phyloP scores from a whole-genome alignment of 305 asterid genomes.

The Petunia hybrid region DNA sequence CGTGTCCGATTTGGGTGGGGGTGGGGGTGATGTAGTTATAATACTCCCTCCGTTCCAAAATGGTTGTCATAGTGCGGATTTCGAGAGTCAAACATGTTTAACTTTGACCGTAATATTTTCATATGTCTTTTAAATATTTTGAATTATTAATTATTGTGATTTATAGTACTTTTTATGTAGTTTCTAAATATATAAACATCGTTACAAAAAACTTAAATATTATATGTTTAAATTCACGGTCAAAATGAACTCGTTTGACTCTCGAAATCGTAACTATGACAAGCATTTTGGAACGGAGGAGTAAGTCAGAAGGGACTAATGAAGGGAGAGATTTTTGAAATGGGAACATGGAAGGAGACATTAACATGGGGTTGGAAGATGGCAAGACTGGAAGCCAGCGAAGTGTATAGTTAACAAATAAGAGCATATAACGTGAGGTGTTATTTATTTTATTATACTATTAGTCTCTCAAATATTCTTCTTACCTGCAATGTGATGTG shows the following conservation, averaged over 20 bases:
- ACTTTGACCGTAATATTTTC: too few relatives aligned
- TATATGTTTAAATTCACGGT: too few relatives aligned
- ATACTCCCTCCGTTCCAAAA: too few relatives aligned
- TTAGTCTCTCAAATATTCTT: constrained; percentile 29
- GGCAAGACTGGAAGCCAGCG: constrained; percentile 84
- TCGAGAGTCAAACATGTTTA: too few relatives aligned
- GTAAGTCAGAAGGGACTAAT: background rate
- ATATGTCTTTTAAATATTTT: too few relatives aligned
- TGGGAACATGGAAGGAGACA: constrained; percentile 33
- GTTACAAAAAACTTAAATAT: too few relatives aligned
- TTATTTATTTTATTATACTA: constrained; percentile 46
- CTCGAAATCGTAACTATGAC: background rate
- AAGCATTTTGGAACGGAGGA: too few relatives aligned
- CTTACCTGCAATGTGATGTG: constrained; percentile 46
- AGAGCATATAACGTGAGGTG: constrained; percentile 53
- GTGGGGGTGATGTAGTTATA: background rate
- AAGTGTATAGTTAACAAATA: constrained; percentile 53
- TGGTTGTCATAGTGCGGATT: too few relatives aligned
- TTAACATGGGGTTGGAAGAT: constrained; percentile 62
- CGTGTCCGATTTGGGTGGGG: background rate
- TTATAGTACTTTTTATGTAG: too few relatives aligned
- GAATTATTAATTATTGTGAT: too few relatives aligned
- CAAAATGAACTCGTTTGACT: too few relatives aligned
- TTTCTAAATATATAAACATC: too few relatives aligned
- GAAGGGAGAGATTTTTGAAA: constrained; percentile 40